Base-by-base conservation (phyloP, 352 stramenopile genomes). In the Globisporangium takayamanum region DNA sequence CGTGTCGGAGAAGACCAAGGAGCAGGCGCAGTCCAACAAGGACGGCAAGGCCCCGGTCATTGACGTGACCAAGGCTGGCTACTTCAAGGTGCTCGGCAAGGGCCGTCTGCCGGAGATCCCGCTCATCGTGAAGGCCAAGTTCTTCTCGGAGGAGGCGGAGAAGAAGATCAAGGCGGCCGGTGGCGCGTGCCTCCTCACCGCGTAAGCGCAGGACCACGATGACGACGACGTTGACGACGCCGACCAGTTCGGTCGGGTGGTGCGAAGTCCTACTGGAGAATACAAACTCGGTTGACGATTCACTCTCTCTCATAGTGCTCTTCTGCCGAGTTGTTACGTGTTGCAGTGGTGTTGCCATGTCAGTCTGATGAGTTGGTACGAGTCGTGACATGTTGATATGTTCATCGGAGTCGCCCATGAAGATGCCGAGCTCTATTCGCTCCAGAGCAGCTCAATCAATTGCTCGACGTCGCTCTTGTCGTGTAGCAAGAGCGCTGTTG, bases 71-170 rank as follows among this genome's bases (percentile, higher is more conserved):
- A 92, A 97, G 67, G 83, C 83, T 47, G 72, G 98, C 67, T 99
- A 97, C 85, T 99, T 99, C 86, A 99, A 99, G 95, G 96, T 99
- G 62, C 87, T 99, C 50, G 98, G 98, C 80, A 99, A 99, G 87
- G 98, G 98, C 69, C 89, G 96, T 70, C 96, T 99, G 48, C 94
- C 94, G 16, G 73, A 89, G 57, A 84, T 99, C 56, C 98, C 98
- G 53, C 76, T 99, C 47, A 98, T 99, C 80, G 97, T 99, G 60
- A 99, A 99, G 92, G 97, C 98, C 59, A 99, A 99, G 79, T 99
- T 97, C 85, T 99, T 99, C 84, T 98, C 89, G 62, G 94, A 97
- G 68, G 86, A 96, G 68, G 98, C 98, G n/a, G 97, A 99, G 84
- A 98, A 99, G 85, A 99, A 99, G 88, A 99, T 99, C 75, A 99